Base-by-base conservation (phyloP, 192 early-diverging fungal genomes). In the Lobosporangium transversale region DNA sequence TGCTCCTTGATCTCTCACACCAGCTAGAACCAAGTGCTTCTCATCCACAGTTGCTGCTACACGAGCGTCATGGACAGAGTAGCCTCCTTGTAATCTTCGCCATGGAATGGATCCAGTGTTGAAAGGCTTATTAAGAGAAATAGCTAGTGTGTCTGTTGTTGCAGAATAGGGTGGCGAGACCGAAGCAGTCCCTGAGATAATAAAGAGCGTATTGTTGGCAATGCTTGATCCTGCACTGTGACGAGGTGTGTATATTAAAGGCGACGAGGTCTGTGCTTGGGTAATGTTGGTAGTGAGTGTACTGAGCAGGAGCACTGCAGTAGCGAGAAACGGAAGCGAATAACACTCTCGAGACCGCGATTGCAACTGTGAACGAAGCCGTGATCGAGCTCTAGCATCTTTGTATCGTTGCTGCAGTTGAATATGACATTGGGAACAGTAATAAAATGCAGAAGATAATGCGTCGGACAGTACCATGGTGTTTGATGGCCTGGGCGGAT, bases 121-220 rank as follows among this genome's bases (percentile, higher is more conserved):
- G 27, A 70, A 70, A 2, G 68, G 24, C 17, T 6, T 20, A 27
- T 55, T n/a, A 11, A 70, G 53, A 15, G 63, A 30, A 33, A 75
- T 35, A 6, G 64, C 57, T 3, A 75, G 12, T 4, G 54, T 54
- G 21, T 75, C 71, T 17, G 57, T 40, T 3, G 52, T 53, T 15
- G 58, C 48, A 14, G 17, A 17, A n/a, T 24, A 42, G 7, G 63
- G 49, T 10, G 35, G 20, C 8, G 15, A 0, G 1, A 43, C 29
- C 4, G 61, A 47, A 18, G 26, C 42, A 1, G 63, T 56, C 1
- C 71, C 71, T 10, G 63, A 50, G 49, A 58, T 26, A 7, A 75
- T 45, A 14, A 58, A 75, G 20, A 75, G 71, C 4, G 33, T 54
- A 26, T 66, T 75, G 30, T 65, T 45, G 40, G 48, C 57, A 29